A percentile compares a stretch with the other conserved stretches of the same genome.
phyloP scores from a whole-genome alignment of 2,329 filamentous ascomycete species.

The Pezicula neosporulosa region DNA sequence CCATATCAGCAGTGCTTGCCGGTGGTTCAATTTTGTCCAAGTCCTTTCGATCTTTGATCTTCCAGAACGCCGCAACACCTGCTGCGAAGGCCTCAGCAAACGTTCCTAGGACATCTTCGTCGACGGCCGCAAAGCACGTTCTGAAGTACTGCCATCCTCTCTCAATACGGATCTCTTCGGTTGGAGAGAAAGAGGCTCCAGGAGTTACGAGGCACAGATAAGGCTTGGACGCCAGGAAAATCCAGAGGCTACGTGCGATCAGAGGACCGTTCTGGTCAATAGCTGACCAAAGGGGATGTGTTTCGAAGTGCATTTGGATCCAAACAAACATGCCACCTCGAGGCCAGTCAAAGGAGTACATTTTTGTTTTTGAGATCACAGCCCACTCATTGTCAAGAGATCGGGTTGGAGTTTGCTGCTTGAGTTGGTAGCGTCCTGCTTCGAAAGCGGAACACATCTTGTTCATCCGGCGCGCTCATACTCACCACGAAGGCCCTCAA shows the following conservation, averaged over 20 bases:
- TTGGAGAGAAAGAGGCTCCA: conserved; percentile 71
- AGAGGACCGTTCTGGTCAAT: conserved; percentile 33
- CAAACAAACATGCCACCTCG: conserved; percentile 92
- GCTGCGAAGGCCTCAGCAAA: conserved; percentile 63
- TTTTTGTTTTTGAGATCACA: conserved; percentile 68
- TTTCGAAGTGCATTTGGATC: conserved; percentile 68
- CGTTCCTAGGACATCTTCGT: conserved; percentile 62
- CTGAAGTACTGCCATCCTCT: conserved; percentile 71
- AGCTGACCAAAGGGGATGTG: conserved; percentile 57
- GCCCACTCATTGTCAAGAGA: conserved; percentile 68
- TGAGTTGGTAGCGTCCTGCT: conserved; percentile 60
- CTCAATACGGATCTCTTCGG: conserved; percentile 50
- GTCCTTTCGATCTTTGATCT: conserved; percentile 61
- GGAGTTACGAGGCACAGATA: conserved; percentile 68
- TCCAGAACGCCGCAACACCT: conserved; percentile 73
- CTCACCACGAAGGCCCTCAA: conserved; percentile 75
- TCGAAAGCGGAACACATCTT: conserved; percentile 74
- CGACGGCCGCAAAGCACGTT: conserved; percentile 81
- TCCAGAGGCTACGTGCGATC: conserved; percentile 65
- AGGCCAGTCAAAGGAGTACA: conserved; percentile 77
- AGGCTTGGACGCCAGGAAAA: conserved; percentile 66
- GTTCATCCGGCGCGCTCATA: conserved; percentile 83
- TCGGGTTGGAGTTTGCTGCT: conserved; percentile 50
- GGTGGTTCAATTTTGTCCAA: conserved; percentile 50
- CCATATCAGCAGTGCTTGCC: not conserved